Evolutionary conservation across 106 monocot species (phyloP).

Genomic region (Acanthochlamys bracteata): DNA sequence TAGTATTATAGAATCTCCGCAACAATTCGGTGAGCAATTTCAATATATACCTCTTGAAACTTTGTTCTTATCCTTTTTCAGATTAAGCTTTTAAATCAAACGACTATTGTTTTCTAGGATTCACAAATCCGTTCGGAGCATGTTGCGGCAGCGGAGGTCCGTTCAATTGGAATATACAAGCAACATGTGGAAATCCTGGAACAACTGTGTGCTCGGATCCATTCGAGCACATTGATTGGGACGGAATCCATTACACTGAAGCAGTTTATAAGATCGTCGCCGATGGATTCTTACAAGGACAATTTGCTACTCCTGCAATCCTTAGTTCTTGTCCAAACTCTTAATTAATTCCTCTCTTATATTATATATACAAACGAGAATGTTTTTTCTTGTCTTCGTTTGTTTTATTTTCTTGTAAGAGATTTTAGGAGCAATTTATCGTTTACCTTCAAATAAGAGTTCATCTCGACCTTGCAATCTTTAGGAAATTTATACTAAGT

Average conservation of each 20-base stretch:
- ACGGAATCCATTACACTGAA: conserved; percentile 34
- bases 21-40: neutral
- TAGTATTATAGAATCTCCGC: neutral
- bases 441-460: too few species aligned
- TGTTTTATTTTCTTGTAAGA: too few species aligned
- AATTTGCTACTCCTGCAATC: too few species aligned
- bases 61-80: too few species aligned
- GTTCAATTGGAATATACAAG: conserved; percentile 12
- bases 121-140: conserved; percentile 16
- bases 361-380: too few species aligned
- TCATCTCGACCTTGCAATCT: too few species aligned
- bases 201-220: conserved; percentile 21
- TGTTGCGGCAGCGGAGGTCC: conserved; percentile 53
- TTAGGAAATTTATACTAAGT: too few species aligned
- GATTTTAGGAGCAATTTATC: too few species aligned
- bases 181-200: conserved; percentile 12
- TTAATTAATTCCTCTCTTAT: too few species aligned
- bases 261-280: conserved; percentile 23
- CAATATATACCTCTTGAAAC: neutral
- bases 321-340: too few species aligned
- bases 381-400: too few species aligned
- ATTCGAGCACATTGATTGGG: conserved; percentile 27
- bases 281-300: conserved; percentile 12
- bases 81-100: too few species aligned
- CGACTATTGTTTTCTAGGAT: conserved; percentile 14